Conservation (phyloP, 352 stramenopile species). For the Peronospora destructor region DNA sequence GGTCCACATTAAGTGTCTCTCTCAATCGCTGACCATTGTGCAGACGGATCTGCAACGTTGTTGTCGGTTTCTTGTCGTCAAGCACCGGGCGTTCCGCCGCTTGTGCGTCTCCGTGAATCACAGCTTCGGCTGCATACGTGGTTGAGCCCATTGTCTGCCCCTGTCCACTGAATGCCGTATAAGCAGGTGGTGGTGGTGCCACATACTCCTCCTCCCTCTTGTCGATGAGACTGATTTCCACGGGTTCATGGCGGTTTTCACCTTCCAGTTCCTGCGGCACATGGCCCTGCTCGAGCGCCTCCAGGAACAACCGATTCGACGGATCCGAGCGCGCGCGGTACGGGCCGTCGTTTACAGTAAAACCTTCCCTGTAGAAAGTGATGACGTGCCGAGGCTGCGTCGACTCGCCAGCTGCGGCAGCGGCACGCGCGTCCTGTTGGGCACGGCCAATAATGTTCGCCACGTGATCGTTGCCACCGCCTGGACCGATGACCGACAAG, state of each 20-base stretch:
- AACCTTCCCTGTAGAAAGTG: conserved; percentile 83
- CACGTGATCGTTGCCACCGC: conserved; percentile 45
- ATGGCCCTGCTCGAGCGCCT: conserved; percentile 69
- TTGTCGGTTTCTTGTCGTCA: conserved; percentile 82
- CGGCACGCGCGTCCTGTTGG: conserved; percentile 51
- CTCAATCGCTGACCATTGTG: conserved; percentile 73
- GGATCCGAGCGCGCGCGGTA: conserved; percentile 65
- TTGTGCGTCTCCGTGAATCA: conserved; percentile 37
- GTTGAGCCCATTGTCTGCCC: conserved; percentile 74
- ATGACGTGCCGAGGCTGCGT: conserved; percentile 52
- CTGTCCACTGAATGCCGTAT: conserved; percentile 81
- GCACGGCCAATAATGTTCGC: conserved; percentile 80
- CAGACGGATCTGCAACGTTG: conserved; percentile 84
- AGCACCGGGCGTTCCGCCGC: conserved; percentile 50
- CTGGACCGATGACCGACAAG: conserved; percentile 61
- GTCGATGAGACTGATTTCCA: conserved; percentile 82
- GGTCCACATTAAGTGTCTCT: conserved; percentile 82
- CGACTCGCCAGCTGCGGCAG: conserved; percentile 16
- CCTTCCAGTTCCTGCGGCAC: conserved; percentile 73
- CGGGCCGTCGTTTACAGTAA: conserved; percentile 74
- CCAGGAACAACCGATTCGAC: conserved; percentile 69
- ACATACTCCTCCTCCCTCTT: conserved; percentile 82
- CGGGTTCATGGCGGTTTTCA: conserved; percentile 54
- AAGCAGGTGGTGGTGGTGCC: conserved; percentile 53
- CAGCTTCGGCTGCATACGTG: conserved; percentile 36